Base-by-base conservation (phyloP, 768 basidiomycete genomes). In the Mrakia blollopis region DNA sequence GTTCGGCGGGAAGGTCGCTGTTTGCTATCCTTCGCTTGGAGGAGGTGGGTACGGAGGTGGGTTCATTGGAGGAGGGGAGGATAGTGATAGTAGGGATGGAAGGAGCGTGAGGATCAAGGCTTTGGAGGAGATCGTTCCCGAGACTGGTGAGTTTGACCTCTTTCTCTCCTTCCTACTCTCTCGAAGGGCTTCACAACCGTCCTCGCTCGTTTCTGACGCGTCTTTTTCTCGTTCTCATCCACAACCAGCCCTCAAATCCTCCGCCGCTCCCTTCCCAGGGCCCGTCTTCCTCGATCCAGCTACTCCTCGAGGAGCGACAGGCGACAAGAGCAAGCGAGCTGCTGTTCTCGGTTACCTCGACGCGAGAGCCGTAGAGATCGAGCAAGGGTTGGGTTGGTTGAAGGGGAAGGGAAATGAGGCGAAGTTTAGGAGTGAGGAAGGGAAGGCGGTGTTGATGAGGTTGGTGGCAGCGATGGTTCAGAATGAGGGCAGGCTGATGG, bases 401-500 rank as follows among this genome's bases (percentile, higher is more conserved):
- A 83, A 92, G 32, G 65, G 78, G 37, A 83, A 85, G 77, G 82
- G 86, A 62, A 87, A 86, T 86, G 78, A 79, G 83, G 70, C 77
- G 69, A 88, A 90, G 78, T 87, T 86, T 79, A 85, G 87, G 73
- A 87, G 86, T 71, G 87, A 89, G 35, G 93, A 97, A 80, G 91
- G 91, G 32, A 93, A 91, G 83, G 84, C 92, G 39, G 85, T 89
- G 1, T 84, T 98, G 28, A 86, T 93, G 39, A 89, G 87, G 78
- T 82, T 98, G 54, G 83, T 98, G 63, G 90, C 87, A 81, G 85
- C 91, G 11, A 87, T 98, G 88, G 87, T 98, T 0, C 91, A 95
- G 79, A 89, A 95, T 79, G 94, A 98, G 79, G 96, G 97, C 0
- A 88, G 89, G 73, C 84, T 97, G 28, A 88, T 89, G 44, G 94